phyloP scores from a whole-genome alignment of 192 early-diverging fungal genomes.

The Gorgonomyces haynaldii region DNA sequence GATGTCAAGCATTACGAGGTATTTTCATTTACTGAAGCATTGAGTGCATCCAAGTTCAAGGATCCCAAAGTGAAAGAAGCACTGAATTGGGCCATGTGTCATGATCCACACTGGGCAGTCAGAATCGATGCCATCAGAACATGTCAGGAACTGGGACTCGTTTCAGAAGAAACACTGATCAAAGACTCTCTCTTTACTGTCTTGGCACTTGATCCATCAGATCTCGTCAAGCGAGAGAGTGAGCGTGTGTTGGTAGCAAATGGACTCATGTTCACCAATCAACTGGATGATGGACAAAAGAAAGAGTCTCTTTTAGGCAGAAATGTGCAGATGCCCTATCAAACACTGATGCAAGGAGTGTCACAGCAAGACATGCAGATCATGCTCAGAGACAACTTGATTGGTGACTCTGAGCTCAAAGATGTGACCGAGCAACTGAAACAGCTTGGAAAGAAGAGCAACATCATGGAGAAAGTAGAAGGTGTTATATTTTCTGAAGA shows the following conservation, averaged over 20 bases:
- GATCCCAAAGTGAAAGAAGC: constrained; percentile 29
- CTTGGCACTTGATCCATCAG: constrained; percentile 22
- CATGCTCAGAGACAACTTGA: not conserved
- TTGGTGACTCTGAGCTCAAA: not conserved
- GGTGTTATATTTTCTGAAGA: constrained; percentile 11
- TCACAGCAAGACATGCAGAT: not conserved
- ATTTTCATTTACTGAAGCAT: constrained; percentile 14
- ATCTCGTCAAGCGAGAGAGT: constrained; percentile 28
- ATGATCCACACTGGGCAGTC: constrained; percentile 27
- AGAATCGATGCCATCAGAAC: constrained; percentile 34
- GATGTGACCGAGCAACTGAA: constrained; percentile 1
- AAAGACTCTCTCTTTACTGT: constrained; percentile 25
- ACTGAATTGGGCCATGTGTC: constrained; percentile 29
- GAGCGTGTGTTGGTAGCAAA: constrained; percentile 21
- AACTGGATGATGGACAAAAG: not conserved
- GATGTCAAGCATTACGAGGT: constrained; percentile 41
- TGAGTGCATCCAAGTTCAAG: constrained; percentile 20
- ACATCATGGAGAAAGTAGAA: constrained; percentile 2
- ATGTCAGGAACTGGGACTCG: constrained; percentile 17
- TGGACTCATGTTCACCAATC: constrained; percentile 15
- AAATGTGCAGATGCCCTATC: not conserved
- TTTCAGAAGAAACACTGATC: constrained; percentile 15
- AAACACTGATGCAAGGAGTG: not conserved
- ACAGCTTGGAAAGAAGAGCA: not conserved
- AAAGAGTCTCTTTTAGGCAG: not conserved